Percentiles rank a stretch among this genome's conserved stretches.
Evolutionary conservation across 805 yeast genomes (phyloP).

Genomic region (Lachancea cidri): DNA sequence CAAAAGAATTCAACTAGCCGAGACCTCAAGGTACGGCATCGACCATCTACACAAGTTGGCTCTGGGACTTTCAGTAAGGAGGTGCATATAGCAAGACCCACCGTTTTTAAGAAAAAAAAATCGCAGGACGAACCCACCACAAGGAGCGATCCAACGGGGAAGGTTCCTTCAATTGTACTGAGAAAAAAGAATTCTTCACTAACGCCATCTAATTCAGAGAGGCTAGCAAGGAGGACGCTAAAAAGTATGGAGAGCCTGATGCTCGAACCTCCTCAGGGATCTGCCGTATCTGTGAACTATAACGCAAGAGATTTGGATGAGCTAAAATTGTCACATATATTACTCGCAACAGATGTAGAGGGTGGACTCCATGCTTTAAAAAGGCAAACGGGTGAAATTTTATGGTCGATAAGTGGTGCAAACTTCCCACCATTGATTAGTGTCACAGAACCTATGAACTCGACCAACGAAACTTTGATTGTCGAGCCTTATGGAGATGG

Average conservation of each 20-base stretch:
- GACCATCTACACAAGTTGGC: too few relatives aligned
- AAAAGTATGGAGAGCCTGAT: conserved; percentile 2
- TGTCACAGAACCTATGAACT: conserved; percentile 16
- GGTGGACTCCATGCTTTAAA: conserved; percentile 81
- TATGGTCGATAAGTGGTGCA: conserved; percentile 70
- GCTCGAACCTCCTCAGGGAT: conserved; percentile 5
- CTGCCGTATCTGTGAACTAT: conserved; percentile 29
- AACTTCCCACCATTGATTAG: conserved; percentile 22
- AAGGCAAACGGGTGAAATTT: conserved; percentile 63
- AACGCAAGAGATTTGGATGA: conserved; percentile 10
- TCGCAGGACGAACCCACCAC: neutral
- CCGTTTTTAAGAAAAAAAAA: conserved; percentile 2
- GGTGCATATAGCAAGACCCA: conserved; percentile 7
- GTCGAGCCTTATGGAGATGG: conserved; percentile 92
- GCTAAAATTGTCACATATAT: conserved; percentile 42
- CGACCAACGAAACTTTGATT: conserved; percentile 55
- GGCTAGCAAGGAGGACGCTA: conserved; percentile 2
- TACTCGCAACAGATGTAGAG: conserved; percentile 76
- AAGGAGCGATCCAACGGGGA: neutral
- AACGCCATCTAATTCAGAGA: neutral
- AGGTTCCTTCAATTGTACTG: neutral
- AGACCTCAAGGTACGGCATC: too few relatives aligned
- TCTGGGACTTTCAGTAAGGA: conserved; percentile 1
- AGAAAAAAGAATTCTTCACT: neutral
- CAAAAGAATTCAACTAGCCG: too few relatives aligned